Evolutionary conservation across 306 rosid genomes (phyloP).

Genomic region (Quercus rubra): DNA sequence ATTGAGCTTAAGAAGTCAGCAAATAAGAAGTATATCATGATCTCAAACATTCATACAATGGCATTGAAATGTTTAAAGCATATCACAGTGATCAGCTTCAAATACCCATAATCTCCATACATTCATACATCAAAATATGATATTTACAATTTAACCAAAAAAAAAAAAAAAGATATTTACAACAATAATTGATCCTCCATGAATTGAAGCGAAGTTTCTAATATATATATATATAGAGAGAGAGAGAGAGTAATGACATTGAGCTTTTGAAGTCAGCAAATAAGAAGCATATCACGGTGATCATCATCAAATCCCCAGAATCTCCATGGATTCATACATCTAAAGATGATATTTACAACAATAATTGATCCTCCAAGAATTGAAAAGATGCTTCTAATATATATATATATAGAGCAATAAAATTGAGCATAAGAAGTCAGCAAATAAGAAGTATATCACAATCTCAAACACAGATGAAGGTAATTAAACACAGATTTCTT

Average conservation of each 20-base stretch:
- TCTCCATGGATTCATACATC: background rate
- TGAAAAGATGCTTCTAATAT: background rate
- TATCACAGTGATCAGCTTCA: background rate
- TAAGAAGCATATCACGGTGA: background rate
- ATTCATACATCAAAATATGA: background rate
- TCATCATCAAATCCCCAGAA: background rate
- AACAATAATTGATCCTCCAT: background rate
- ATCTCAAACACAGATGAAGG: background rate
- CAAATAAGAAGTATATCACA: background rate
- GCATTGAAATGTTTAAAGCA: background rate
- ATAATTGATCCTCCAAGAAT: background rate
- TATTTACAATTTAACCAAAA: background rate
- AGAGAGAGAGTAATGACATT: background rate
- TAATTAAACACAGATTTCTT: too few species aligned
- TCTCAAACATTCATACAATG: background rate
- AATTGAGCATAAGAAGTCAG: background rate
- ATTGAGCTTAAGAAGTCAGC: background rate
- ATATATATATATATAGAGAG: background rate
- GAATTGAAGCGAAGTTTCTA: too few species aligned
- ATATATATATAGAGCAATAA: fast-evolving
- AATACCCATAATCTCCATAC: background rate
- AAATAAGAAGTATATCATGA: background rate
- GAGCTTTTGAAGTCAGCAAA: too few species aligned
- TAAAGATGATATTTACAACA: background rate
- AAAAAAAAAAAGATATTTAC: background rate